Evolutionary conservation across 352 stramenopile genomes (phyloP).

Genomic region (Phytophthora melonis): DNA sequence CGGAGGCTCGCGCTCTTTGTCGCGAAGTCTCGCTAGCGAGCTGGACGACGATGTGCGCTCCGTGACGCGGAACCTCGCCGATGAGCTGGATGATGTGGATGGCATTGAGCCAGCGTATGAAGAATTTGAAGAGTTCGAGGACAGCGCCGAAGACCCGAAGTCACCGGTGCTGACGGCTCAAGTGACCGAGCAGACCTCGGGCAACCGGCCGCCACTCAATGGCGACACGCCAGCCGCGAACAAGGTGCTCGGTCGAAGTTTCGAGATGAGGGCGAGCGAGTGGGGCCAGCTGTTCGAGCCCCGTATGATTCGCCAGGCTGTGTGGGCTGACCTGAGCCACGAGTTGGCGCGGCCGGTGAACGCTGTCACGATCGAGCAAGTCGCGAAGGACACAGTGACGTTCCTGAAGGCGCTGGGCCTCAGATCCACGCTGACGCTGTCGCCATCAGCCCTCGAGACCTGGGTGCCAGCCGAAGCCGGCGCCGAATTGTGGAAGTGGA

Average conservation of each 20-base stretch:
- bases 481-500: slow-evolving; percentile 6
- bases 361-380: not conserved
- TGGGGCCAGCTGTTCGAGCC: not conserved
- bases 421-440: not conserved
- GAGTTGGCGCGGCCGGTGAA: not conserved
- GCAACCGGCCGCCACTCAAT: not conserved
- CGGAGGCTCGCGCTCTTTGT: not conserved
- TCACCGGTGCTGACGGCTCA: not conserved
- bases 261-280: not conserved
- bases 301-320: not conserved
- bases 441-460: not conserved
- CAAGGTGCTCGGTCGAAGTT: not conserved
- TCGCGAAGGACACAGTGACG: not conserved
- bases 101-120: not conserved
- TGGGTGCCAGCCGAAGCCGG: not conserved
- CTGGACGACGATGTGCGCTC: too few relatives aligned
- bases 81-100: not conserved
- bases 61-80: too few relatives aligned
- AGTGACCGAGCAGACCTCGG: not conserved
- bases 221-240: not conserved
- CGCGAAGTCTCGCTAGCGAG: not conserved
- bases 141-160: not conserved
- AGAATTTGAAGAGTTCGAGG: not conserved
- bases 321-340: not conserved
- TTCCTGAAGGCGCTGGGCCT: not conserved